Conservation (phyloP, 192 early-diverging fungal species). For the Backusella tarrabulga region DNA sequence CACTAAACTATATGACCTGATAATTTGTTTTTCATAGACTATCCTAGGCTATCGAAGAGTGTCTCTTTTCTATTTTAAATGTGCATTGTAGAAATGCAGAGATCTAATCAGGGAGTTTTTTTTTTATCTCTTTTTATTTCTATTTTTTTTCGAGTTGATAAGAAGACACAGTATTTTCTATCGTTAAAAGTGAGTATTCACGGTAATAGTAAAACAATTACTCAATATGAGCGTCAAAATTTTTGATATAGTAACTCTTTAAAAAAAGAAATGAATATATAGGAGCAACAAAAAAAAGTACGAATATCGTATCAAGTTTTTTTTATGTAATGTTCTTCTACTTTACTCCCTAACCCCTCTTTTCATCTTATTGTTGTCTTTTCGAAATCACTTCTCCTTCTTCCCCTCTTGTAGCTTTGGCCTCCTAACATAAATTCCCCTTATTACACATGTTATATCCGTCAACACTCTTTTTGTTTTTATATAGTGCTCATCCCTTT, state of each 20-base stretch:
- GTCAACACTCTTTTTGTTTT: neutral
- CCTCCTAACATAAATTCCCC: neutral
- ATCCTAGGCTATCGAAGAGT: neutral
- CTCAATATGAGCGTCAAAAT: neutral
- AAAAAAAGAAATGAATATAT: neutral
- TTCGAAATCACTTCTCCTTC: neutral
- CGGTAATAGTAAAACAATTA: neutral
- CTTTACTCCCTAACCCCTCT: neutral
- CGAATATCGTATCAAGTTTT: neutral
- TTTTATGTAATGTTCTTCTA: neutral
- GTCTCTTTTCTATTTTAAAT: neutral
- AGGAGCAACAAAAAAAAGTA: neutral
- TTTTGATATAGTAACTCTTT: neutral
- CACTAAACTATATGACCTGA: neutral
- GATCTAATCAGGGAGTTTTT: neutral
- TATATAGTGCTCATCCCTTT: neutral
- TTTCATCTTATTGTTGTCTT: neutral
- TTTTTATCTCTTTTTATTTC: too few species aligned
- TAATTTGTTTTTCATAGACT: neutral
- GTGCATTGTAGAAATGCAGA: neutral
- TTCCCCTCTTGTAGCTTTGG: neutral
- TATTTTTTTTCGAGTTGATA: neutral
- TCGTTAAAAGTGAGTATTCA: neutral
- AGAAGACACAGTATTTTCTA: neutral
- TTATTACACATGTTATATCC: constrained; percentile 1